Evolutionary conservation across 352 stramenopile species (phyloP), one percentile per base, ranked within the genome.

Genomic region (Phytophthora crassamura): DNA sequence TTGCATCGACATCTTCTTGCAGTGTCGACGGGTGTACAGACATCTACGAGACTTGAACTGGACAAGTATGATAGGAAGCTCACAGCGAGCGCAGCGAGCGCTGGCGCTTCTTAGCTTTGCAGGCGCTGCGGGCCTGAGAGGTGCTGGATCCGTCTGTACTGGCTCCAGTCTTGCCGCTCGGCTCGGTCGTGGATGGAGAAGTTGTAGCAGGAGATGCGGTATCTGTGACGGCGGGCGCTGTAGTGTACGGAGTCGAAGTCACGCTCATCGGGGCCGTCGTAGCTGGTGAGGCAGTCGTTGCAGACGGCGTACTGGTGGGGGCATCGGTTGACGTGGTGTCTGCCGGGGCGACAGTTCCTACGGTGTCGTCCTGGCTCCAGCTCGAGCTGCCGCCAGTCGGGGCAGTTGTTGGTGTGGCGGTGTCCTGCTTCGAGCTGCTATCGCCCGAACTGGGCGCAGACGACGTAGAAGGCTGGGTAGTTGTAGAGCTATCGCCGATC

Each of bases 101-200:
- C n/a, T 68, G 18, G 30, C 55, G 51, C 38, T 47, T 77, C 46
- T 50, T 76, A 35, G 52, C 51, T 56, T 64, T 67, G 49, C 58
- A 75, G 30, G 59, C 56, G 46, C 30, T 63, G 25, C 47, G 55
- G 7, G 28, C 15, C 25, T 47, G 45, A 8, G n/a, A 54, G 20
- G 39, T 16, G 14, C 28, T 48, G 15, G 33, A 22, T 20, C 61
- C 48, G 10, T 64, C 20, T 1, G 48, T 57, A 2, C 41, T 42
- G 10, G 15, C 45, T 35, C n/a, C 48, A 50, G 45, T 50, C 47
- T 49, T 41, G 5, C 7, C 30, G 7, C 20, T 15, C 16, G 54
- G 15, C 18, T 20, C 16, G 4, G 28, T 49, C 5, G 50, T 56
- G 4, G 36, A 20, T 22, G 53, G 59, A 18, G 51, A 11, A 15